Conservation (phyloP, 768 basidiomycete genomes). For the Symmetrospora coprosmae region DNA sequence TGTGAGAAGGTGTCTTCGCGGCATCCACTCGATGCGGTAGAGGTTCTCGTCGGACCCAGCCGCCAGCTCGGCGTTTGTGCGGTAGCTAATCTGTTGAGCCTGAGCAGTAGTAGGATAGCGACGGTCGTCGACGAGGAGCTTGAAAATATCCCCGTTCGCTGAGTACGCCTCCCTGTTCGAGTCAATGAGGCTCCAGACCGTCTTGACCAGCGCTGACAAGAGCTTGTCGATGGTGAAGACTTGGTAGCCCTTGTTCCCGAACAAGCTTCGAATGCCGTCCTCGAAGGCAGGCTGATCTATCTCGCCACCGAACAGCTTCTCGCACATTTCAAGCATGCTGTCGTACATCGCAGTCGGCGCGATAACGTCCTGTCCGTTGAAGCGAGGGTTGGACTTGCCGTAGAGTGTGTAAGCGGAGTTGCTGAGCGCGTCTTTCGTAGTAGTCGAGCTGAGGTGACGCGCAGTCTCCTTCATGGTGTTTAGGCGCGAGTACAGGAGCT, state of each 20-base stretch:
- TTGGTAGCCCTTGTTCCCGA: conserved; percentile 78
- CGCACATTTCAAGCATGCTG: conserved; percentile 76
- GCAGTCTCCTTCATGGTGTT: conserved; percentile 57
- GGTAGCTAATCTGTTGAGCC: conserved; percentile 40
- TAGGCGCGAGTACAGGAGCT: conserved; percentile 82
- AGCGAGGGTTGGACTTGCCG: conserved; percentile 8
- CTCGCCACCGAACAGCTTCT: conserved; percentile 84
- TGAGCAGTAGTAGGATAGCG: conserved; percentile 30
- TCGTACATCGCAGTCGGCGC: conserved; percentile 60
- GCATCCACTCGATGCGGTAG: conserved; percentile 41
- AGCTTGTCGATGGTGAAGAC: conserved; percentile 90
- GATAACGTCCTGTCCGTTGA: conserved; percentile 14
- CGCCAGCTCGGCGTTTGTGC: conserved; percentile 39
- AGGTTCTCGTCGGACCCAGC: conserved; percentile 41
- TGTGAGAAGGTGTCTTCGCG: conserved; percentile 31
- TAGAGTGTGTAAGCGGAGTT: conserved; percentile 32
- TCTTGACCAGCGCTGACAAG: conserved; percentile 75
- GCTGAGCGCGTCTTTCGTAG: conserved; percentile 43
- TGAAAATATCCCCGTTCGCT: conserved; percentile 29
- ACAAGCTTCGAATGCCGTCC: conserved; percentile 89
- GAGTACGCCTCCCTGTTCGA: conserved; percentile 67
- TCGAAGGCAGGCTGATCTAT: conserved; percentile 84
- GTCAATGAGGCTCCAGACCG: conserved; percentile 68
- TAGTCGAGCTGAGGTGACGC: conserved; percentile 16
- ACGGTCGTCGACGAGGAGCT: conserved; percentile 29